Evolutionary conservation across 1,139 yeast species (phyloP), one percentile per base, ranked within the genome.

Genomic region (Zygosaccharomyces pseudobailii): DNA sequence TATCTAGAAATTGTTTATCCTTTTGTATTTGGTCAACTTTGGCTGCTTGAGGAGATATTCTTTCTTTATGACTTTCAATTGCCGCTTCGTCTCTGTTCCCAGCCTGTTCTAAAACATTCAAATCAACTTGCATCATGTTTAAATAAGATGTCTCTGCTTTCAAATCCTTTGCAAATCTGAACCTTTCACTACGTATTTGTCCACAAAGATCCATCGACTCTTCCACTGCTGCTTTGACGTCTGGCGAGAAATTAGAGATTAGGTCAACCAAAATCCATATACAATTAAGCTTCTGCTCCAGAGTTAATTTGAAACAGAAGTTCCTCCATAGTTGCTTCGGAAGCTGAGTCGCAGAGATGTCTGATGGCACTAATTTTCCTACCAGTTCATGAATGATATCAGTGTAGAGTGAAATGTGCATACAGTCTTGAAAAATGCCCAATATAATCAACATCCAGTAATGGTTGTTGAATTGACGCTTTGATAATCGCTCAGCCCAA

Each of bases 401-500:
- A n/a, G 60, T 53, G 42, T 65, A 63, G 40, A 56, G 54, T 5
- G 63, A 62, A 8, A 66, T 47, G 38, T 60, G 62, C 36, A 52
- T 53, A 41, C 65, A 59, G 41, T 65, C 69, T 44, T 78, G 66
- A 8, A 89, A 72, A 4, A 89, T 72, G 19, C 96, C 96, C 39
- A 89, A 66, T 31, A 89, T 67, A 40, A 85, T 78, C 37, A 84
- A 75, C 58, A 87, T 84, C 96, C 97, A 90, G 48, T 81, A 81
- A 4, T 96, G 96, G 58, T 87, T 90, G 58, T 77, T 81, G 63
- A 86, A 92, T 57, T 79, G 79, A 48, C 96, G 78, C 53, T 79
- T 82, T 10, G 83, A 76, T 25, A 89, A 72, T 40, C 95, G 72
- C 25, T 86, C 94, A 53, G 82, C 79, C 96, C 97, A 90, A 19